Evolutionary conservation across 805 yeast species (phyloP), one percentile per base, ranked within the genome.

Genomic region (Candida orba): DNA sequence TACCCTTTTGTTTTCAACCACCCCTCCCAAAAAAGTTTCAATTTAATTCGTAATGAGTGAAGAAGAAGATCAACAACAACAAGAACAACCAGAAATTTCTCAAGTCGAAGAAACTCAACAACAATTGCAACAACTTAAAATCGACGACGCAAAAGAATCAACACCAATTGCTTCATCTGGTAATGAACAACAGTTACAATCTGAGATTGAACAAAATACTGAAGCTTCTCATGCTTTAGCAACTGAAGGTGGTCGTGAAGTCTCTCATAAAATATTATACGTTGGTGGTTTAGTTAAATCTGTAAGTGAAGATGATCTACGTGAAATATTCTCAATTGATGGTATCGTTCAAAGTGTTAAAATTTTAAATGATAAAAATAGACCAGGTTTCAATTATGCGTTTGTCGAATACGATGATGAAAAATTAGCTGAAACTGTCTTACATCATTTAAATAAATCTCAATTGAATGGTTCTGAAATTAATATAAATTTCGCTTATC

Each of bases 401-500:
- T 88, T 89, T 61, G 77, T 89, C 42, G 95, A 87, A 62, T 88
- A 76, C 53, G 78, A 71, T 23, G 67, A 66, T 40, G 72, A 77
- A 34, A 68, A 66, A 29, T 69, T 71, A 29, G 95, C 95, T 2
- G 73, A 71, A 33, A 66, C 68, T 48, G 91, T 93, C 1, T 66
- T 80, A 42, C 72, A 72, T 41, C 65, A 77, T 10, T 67, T 85
- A 46, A 75, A 82, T 52, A 88, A 86, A 15, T 65, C 73, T 39
- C 62, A 71, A 27, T 58, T 84, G 45, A 76, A 77, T 49, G 72
- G 73, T 41, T 66, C 71, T 32, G 78, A 74, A 37, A 71, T 88
- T 45, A 76, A 72, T 48, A 75, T 87, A 57, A 84, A 85, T 51
- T 84, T 87, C 81, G 96, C 96, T 8, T 87, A 71, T 66, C 93